phyloP scores from a whole-genome alignment of 2,329 filamentous ascomycete species.

The Colletotrichum tropicicola region DNA sequence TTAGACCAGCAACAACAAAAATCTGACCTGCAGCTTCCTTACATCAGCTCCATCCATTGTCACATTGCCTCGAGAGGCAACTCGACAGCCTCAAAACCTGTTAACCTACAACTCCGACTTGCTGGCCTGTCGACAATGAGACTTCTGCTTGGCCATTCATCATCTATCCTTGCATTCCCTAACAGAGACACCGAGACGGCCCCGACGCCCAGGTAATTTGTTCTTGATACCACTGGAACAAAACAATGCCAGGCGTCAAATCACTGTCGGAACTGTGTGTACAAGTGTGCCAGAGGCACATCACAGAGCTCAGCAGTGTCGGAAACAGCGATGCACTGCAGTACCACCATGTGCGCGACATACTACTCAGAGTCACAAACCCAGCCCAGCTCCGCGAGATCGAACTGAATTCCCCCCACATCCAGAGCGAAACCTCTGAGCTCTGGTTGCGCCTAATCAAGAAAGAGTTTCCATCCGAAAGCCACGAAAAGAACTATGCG shows the following conservation, averaged over 20 bases:
- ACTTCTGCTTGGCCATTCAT: background rate
- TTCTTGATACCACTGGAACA: background rate
- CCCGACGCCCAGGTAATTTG: background rate
- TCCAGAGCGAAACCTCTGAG: conserved; percentile 74
- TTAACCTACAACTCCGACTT: background rate
- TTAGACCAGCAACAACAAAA: conserved; percentile 9
- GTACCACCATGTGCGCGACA: conserved; percentile 57
- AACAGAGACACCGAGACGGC: background rate
- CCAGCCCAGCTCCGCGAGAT: conserved; percentile 79
- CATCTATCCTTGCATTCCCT: background rate
- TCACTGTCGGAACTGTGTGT: conserved; percentile 62
- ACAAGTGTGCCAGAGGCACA: conserved; percentile 60
- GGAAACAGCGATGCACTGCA: conserved; percentile 68
- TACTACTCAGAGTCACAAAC: conserved; percentile 77
- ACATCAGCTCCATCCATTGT: background rate
- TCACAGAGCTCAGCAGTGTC: conserved; percentile 71
- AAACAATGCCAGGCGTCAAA: conserved; percentile 41
- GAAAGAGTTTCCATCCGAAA: conserved; percentile 76
- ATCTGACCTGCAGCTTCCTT: background rate
- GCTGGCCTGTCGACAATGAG: conserved; percentile 11
- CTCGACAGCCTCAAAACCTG: background rate
- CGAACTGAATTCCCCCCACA: conserved; percentile 80
- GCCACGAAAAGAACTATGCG: conserved; percentile 67
- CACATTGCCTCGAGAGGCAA: background rate
- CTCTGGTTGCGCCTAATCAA: conserved; percentile 84